A percentile compares a stretch with the other conserved stretches of the same genome.
phyloP scores from a whole-genome alignment of 2,329 filamentous ascomycete genomes.

The Neofusicoccum laricinum region DNA sequence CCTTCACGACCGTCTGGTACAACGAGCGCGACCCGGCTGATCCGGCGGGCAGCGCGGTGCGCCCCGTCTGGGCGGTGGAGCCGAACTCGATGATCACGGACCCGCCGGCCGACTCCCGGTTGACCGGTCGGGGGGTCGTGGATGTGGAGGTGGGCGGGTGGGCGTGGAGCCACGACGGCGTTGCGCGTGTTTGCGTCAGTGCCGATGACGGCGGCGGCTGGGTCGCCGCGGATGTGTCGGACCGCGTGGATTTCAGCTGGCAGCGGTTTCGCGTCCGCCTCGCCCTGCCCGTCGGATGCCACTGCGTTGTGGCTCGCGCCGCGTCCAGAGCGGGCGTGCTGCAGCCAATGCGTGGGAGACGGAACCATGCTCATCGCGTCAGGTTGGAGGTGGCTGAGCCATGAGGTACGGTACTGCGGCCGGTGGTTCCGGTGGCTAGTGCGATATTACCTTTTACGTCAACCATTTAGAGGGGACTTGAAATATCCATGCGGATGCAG shows the following conservation, averaged over 20 bases:
- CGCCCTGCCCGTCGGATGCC: neutral
- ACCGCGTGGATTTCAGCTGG: slow-evolving; percentile 18
- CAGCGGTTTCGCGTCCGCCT: slow-evolving; percentile 13
- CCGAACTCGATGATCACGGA: slow-evolving; percentile 28
- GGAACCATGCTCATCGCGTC: slow-evolving; percentile 26
- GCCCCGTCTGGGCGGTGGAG: slow-evolving; percentile 28
- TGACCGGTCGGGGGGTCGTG: neutral
- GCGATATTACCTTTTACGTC: no score
- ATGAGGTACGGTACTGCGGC: neutral
- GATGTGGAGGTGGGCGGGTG: slow-evolving; percentile 23
- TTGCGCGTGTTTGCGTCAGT: slow-evolving; percentile 24
- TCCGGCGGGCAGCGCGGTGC: neutral
- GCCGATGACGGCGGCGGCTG: slow-evolving; percentile 20
- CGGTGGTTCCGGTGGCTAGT: no score
- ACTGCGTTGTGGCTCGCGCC: slow-evolving; percentile 17
- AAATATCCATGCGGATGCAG: no score
- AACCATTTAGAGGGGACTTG: no score
- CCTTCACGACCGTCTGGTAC: slow-evolving; percentile 30
- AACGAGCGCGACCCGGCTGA: slow-evolving; percentile 22
- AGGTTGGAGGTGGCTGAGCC: slow-evolving; percentile 17
- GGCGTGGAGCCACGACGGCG: slow-evolving; percentile 27
- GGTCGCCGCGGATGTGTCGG: neutral
- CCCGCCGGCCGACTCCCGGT: slow-evolving; percentile 19
- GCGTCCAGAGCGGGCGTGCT: slow-evolving; percentile 16
- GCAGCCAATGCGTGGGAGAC: slow-evolving; percentile 23